These are phyloP conservation scores for Trametes meyenii DNA, from an alignment of 768 basidiomycete species.

Conservation along the genomic window DNA sequence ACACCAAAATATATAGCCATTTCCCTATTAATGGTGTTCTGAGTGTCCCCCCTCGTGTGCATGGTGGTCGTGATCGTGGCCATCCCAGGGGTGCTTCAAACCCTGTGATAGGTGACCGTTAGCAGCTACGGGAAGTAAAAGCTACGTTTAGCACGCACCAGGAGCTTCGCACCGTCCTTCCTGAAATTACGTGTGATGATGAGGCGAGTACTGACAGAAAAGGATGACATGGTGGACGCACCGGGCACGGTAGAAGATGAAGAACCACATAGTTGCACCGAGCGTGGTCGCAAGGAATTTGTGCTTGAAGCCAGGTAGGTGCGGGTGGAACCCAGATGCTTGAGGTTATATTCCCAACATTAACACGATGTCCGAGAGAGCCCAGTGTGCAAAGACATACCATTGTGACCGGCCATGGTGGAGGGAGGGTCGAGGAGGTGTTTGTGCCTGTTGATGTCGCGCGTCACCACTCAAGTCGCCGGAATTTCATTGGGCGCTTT, in stretches of 20 bases:
- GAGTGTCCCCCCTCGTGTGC: slow-evolving; percentile 42
- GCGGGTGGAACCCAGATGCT: slow-evolving; percentile 87
- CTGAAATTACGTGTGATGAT: slow-evolving; percentile 33
- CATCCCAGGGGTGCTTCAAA: slow-evolving; percentile 63
- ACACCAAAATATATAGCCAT: neutral
- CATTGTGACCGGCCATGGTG: slow-evolving; percentile 34
- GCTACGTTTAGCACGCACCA: slow-evolving; percentile 32
- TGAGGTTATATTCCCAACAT: neutral
- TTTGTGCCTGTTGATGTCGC: slow-evolving; percentile 21
- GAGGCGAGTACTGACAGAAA: neutral
- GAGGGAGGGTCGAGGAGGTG: slow-evolving; percentile 22
- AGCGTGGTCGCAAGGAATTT: slow-evolving; percentile 81
- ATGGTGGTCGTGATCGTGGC: slow-evolving; percentile 53
- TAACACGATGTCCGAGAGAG: neutral
- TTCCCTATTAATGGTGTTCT: slow-evolving; percentile 41
- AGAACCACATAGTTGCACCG: slow-evolving; percentile 98
- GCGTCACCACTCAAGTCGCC: slow-evolving; percentile 9
- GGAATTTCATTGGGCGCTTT: slow-evolving; percentile 13
- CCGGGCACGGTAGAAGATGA: slow-evolving; percentile 96
- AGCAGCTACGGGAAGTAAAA: neutral
- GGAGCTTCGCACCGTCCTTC: slow-evolving; percentile 40
- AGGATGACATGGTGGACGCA: slow-evolving; percentile 42
- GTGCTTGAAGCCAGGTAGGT: slow-evolving; percentile 77
- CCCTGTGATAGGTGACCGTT: slow-evolving; percentile 30
- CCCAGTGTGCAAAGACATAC: slow-evolving; percentile 15